Evolutionary conservation across 2,329 filamentous ascomycete species (phyloP).

Genomic region (Cercospora zeina): DNA sequence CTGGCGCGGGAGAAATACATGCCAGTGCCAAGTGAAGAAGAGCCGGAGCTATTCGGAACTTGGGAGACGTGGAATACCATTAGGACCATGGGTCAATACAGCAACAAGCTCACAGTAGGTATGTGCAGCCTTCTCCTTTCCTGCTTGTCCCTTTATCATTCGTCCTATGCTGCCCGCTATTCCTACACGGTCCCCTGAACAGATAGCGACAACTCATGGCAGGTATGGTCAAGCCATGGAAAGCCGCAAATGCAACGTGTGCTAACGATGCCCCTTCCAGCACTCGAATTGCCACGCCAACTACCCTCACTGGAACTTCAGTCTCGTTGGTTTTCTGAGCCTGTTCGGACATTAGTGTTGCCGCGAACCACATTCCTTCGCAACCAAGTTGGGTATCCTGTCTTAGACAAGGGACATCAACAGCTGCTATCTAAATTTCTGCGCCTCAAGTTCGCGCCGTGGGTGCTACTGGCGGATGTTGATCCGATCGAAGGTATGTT

Average conservation of each 20-base stretch:
- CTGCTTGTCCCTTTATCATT: slow-evolving; percentile 9
- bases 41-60: slow-evolving; percentile 63
- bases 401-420: slow-evolving; percentile 60
- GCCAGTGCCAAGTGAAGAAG: slow-evolving; percentile 22
- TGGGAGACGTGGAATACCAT: slow-evolving; percentile 97
- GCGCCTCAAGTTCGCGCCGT: slow-evolving; percentile 59
- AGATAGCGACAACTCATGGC: background rate
- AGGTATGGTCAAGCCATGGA: slow-evolving; percentile 15
- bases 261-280: slow-evolving; percentile 41
- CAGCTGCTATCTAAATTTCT: slow-evolving; percentile 58
- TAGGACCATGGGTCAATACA: slow-evolving; percentile 81
- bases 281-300: slow-evolving; percentile 59
- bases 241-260: background rate
- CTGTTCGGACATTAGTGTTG: slow-evolving; percentile 58
- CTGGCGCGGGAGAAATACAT: slow-evolving; percentile 45
- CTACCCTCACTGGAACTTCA: slow-evolving; percentile 59
- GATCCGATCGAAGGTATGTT: slow-evolving; percentile 47
- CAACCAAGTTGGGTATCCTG: slow-evolving; percentile 60
- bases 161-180: slow-evolving; percentile 2
- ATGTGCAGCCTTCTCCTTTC: slow-evolving; percentile 46
- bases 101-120: slow-evolving; percentile 78
- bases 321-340: slow-evolving; percentile 64
- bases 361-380: slow-evolving; percentile 56
- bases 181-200: background rate
- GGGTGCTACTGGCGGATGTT: slow-evolving; percentile 61